Evolutionary conservation across 2,329 filamentous ascomycete species (phyloP), one percentile per base, ranked within the genome.

Genomic region (Aspergillus neoniger): DNA sequence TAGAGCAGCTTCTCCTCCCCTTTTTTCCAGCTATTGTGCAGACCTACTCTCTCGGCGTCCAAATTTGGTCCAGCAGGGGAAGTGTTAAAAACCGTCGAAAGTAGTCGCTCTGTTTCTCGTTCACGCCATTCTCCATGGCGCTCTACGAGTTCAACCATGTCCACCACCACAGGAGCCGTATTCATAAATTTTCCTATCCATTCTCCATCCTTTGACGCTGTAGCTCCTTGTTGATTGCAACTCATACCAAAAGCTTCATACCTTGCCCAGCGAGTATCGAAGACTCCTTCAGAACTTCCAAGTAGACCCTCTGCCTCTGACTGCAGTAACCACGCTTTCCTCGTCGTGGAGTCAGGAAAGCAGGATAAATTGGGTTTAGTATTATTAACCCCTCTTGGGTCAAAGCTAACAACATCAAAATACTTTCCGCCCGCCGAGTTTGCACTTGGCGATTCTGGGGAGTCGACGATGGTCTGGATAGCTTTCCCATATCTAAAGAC

Each of bases 71-170:
- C 43, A 47, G 8, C 8, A 3, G 21, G 23, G 12, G 14, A 23
- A 3, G 19, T 14, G 25, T 32, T 17, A 3, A 15, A 17, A 17
- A 7, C n/a, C 4, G 15, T 44, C 17, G 12, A 19, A 28, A 58
- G 48, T 5, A 59, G 39, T 4, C 36, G 15, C 19, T 39, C 41
- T 9, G 51, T 55, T 25, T 59, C 57, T 1, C 6, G 36, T 36
- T 55, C 58, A 2, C 58, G 58, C 58, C 58, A 60, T 28, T 57
- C 53, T 28, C 58, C 58, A 17, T 51, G 53, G 4, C 47, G 36
- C 53, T 60, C 58, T 21, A 60, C 30, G 6, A 60, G 38, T 12
- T 44, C 52, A 19, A 56, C 53, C 53, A 60, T 57, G 21, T 60
- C 58, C 17, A 36, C 53, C n/a, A 57, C 58, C 38, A 50, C 36